These are phyloP conservation scores for Neonectria hederae DNA, from an alignment of 2,329 filamentous ascomycete genomes.

Conservation along the genomic window DNA sequence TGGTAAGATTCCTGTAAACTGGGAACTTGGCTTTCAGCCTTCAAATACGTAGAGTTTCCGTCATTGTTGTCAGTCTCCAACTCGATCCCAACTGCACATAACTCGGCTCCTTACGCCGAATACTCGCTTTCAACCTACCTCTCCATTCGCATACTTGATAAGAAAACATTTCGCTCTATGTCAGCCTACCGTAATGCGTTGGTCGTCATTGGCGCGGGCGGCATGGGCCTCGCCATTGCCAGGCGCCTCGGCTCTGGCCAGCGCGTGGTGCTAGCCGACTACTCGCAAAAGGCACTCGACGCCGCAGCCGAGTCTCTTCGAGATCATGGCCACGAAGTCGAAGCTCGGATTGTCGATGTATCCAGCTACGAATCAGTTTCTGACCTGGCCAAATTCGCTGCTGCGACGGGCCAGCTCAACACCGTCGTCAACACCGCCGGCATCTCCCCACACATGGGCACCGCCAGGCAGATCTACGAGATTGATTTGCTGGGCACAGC, in stretches of 20 bases:
- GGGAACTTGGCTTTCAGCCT: background rate
- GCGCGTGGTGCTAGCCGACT: background rate
- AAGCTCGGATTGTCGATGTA: background rate
- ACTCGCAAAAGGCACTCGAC: slow-evolving; percentile 1
- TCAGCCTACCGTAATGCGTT: background rate
- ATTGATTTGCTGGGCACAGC: slow-evolving; percentile 1
- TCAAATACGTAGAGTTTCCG: background rate
- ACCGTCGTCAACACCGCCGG: slow-evolving; percentile 1
- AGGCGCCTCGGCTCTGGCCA: background rate
- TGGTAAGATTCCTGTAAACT: background rate
- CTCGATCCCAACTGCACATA: background rate
- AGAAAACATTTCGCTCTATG: background rate
- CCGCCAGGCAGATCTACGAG: background rate
- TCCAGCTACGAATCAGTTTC: background rate
- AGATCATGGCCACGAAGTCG: background rate
- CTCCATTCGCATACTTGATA: background rate
- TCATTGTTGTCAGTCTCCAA: background rate
- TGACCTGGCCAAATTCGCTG: background rate
- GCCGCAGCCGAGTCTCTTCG: background rate
- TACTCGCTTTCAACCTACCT: background rate
- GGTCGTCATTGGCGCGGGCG: background rate
- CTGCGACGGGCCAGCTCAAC: background rate
- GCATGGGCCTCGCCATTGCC: slow-evolving; percentile 5
- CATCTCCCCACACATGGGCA: background rate
- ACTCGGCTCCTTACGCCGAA: background rate